Evolutionary conservation across 176 grass and related monocot genomes (phyloP), one percentile per base, ranked within the genome.

Genomic region (Carex myosuroides): DNA sequence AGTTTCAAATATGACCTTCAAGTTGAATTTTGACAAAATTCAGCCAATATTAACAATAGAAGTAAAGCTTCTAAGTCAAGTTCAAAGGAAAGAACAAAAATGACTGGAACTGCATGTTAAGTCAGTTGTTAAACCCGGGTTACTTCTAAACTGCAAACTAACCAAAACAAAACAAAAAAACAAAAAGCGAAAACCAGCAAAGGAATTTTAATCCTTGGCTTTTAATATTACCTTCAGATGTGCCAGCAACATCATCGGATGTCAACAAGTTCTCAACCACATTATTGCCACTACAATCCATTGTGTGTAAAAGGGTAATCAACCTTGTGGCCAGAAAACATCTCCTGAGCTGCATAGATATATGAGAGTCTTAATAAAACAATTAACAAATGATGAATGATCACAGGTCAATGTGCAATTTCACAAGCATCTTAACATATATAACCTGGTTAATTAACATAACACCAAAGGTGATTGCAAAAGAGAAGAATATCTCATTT

Each of bases 161-260:
- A 72, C 8, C 18, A 72, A 42, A 21, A 41, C 0, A 18, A 18
- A 2, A 2, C 2, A 22, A 75, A 29, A 13, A 1, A 26, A 54
- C 29, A 3, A 26, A 30, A 12, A 75, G 54, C 3, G 11, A 55
- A 26, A 14, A 77, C 17, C n/a, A 54, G 24, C 48, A 54, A 73
- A 73, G 12, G 30, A 77, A 29, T 16, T 13, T 2, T 77, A 32
- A 30, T 18, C 14, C 44, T 9, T 30, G 14, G 12, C 1, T 55
- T 78, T 18, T 57, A 9, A 57, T 78, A 29, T 55, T 78, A 78
- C 73, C 50, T 78, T 57, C 73, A 33, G 73, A 57, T 35, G 52
- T 33, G 24, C 52, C 2, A 55, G 52, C 21, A 8, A 9, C 21
- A 57, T 57, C 50, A 33, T 56, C 73, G 14, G 70, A 53, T 50